Evolutionary conservation across 1,284 basidiomycete species (phyloP).

Genomic region (Bjerkandera adusta): DNA sequence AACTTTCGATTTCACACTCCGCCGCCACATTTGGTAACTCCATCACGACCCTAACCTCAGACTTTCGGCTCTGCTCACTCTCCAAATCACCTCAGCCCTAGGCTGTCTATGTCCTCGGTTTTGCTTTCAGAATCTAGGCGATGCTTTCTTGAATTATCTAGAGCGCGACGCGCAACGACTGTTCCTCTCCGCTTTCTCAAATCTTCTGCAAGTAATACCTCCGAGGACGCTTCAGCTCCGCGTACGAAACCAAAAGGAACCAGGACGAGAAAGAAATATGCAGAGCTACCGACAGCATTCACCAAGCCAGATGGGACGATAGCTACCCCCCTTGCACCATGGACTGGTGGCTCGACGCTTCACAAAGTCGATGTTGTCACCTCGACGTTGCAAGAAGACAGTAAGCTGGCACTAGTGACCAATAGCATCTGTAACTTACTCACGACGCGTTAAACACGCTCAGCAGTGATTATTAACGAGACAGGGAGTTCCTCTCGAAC

Average conservation of each 20-base stretch:
- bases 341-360: constrained; percentile 22
- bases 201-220: too few relatives aligned
- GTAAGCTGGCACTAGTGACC: too few relatives aligned
- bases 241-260: constrained; percentile 11
- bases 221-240: background rate
- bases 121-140: too few relatives aligned
- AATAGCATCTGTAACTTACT: too few relatives aligned
- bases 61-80: too few relatives aligned
- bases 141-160: too few relatives aligned
- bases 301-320: constrained; percentile 38
- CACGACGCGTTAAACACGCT: background rate
- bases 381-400: too few relatives aligned
- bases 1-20: constrained; percentile 16
- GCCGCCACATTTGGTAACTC: constrained; percentile 5
- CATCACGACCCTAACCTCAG: background rate
- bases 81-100: too few relatives aligned
- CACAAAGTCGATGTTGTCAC: background rate
- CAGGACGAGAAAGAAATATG: constrained; percentile 49
- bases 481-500: background rate
- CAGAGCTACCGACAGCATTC: constrained; percentile 52
- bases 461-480: background rate
- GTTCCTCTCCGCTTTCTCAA: too few relatives aligned
- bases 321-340: constrained; percentile 23
- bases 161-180: too few relatives aligned
- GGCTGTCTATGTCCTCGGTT: too few relatives aligned